phyloP scores from a whole-genome alignment of 75 land plant species.

The Pinus albicaulis region DNA sequence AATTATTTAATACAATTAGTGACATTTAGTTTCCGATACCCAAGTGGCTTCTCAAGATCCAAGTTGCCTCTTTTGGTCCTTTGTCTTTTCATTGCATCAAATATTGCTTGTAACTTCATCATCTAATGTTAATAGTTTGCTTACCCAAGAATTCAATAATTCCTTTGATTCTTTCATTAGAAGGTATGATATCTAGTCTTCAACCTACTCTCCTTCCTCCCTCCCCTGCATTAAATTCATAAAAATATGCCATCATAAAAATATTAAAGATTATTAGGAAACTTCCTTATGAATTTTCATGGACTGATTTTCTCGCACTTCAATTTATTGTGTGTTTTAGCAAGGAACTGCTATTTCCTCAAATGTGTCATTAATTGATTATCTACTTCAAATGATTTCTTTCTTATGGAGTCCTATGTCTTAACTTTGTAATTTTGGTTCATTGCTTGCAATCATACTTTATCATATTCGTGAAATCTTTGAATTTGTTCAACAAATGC shows the following conservation, averaged over 20 bases:
- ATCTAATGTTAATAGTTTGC: background rate
- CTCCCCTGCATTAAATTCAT: background rate
- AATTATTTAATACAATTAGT: background rate
- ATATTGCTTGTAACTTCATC: background rate
- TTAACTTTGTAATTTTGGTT: background rate
- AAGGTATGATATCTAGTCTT: background rate
- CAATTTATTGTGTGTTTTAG: background rate
- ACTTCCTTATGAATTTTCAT: too few relatives aligned
- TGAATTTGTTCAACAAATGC: background rate
- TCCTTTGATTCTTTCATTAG: background rate
- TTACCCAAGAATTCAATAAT: background rate
- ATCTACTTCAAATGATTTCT: background rate
- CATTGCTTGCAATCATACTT: background rate
- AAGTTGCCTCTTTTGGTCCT: constrained; percentile 1
- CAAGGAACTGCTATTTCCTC: background rate
- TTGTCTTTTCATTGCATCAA: background rate
- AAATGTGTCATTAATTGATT: background rate
- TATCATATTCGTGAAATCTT: background rate
- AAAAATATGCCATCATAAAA: background rate
- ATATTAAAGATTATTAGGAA: background rate
- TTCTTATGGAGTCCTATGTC: background rate
- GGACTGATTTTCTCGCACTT: background rate
- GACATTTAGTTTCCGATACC: background rate
- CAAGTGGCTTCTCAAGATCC: too few relatives aligned
- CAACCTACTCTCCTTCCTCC: background rate